These are phyloP conservation scores for Pseudogymnoascus sp. DNA, from an alignment of 2,329 filamentous ascomycete species.

Conservation along the genomic window DNA sequence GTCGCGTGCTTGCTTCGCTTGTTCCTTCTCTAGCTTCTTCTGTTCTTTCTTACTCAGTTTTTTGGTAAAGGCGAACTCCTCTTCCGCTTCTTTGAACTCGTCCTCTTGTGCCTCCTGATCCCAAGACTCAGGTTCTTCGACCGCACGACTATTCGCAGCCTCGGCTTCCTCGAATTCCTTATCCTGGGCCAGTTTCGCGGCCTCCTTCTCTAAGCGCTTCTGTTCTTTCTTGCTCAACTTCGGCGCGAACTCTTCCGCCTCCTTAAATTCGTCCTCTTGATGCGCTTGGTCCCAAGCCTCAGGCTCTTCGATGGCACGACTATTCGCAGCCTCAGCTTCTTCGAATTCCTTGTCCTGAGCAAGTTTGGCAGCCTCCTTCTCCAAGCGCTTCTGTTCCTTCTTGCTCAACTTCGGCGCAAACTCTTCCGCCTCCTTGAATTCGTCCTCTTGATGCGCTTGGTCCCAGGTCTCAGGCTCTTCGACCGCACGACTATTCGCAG, in stretches of 20 bases:
- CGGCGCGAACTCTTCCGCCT: constrained; percentile 18
- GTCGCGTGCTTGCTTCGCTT: neutral
- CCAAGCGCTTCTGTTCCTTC: constrained; percentile 20
- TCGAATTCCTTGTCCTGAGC: neutral
- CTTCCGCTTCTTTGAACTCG: constrained; percentile 13
- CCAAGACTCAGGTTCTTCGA: neutral
- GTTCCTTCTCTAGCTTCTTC: constrained; percentile 31
- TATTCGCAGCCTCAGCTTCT: neutral
- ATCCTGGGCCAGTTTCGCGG: neutral
- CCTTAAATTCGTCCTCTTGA: neutral
- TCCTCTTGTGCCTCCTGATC: neutral
- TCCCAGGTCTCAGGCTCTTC: neutral
- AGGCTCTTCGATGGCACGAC: neutral
- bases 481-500: neutral
- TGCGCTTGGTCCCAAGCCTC: neutral
- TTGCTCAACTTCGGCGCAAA: constrained; percentile 9
- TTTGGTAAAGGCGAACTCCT: constrained; percentile 16
- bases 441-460: neutral
- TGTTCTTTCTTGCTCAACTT: constrained; percentile 1
- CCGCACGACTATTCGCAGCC: neutral
- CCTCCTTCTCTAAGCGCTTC: constrained; percentile 33
- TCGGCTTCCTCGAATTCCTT: neutral
- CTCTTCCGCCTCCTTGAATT: constrained; percentile 15
- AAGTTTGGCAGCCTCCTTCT: constrained; percentile 28
- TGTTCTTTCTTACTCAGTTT: constrained; percentile 15